phyloP scores from a whole-genome alignment of 352 stramenopile species.

The Phytophthora capsici region DNA sequence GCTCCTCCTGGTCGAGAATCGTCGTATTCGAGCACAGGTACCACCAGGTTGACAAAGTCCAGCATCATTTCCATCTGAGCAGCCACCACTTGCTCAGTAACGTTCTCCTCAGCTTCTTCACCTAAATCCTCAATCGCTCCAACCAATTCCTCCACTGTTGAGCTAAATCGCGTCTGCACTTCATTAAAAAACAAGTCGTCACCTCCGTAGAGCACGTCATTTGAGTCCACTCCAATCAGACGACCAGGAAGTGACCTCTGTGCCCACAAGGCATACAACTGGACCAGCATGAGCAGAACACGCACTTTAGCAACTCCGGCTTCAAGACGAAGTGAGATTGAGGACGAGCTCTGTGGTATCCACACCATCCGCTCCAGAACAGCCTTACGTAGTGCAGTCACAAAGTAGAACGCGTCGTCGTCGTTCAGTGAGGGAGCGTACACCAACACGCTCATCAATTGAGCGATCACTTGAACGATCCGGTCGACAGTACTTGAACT shows the following conservation, averaged over 20 bases:
- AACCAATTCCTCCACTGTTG: constrained; percentile 56
- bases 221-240: constrained; percentile 74
- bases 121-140: constrained; percentile 54
- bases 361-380: constrained; percentile 55
- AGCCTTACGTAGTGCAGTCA: constrained; percentile 75
- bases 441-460: constrained; percentile 72
- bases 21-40: constrained; percentile 45
- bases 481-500: constrained; percentile 15
- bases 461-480: constrained; percentile 43
- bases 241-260: constrained; percentile 47
- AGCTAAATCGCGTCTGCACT: constrained; percentile 56
- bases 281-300: constrained; percentile 47
- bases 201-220: constrained; percentile 85
- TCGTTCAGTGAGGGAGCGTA: constrained; percentile 81
- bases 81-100: constrained; percentile 11
- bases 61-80: constrained; percentile 64
- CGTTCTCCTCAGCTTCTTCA: not conserved
- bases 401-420: constrained; percentile 89
- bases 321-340: constrained; percentile 18
- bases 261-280: constrained; percentile 71
- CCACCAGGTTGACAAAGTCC: constrained; percentile 63
- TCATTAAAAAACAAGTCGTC: constrained; percentile 58
- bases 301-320: constrained; percentile 39
- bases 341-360: constrained; percentile 19
- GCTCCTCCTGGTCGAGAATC: constrained; percentile 14